A percentile compares a stretch with the other conserved stretches of the same genome.
Conservation (phyloP, 2,329 filamentous ascomycete species). For the Ophiostoma pallidulum region DNA sequence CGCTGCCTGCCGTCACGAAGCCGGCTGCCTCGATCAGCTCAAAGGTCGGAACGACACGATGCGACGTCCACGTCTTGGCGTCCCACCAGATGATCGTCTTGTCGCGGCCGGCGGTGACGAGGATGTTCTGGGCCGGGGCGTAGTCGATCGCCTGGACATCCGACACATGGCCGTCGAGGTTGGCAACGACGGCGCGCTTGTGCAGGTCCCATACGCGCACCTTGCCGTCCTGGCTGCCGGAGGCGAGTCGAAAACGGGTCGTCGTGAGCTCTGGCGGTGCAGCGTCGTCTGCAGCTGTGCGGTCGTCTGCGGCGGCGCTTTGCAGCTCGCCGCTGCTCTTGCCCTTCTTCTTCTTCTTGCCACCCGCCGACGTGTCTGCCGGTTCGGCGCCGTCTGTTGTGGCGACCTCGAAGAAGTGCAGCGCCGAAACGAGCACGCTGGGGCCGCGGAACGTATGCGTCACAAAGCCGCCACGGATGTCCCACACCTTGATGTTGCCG, state of each 20-base stretch:
- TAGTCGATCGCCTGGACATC: slow-evolving; percentile 85
- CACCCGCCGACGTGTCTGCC: slow-evolving; percentile 29
- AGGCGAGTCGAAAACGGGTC: slow-evolving; percentile 65
- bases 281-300: slow-evolving; percentile 26
- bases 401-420: slow-evolving; percentile 80
- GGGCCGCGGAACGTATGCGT: slow-evolving; percentile 95
- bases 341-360: slow-evolving; percentile 27
- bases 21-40: slow-evolving; percentile 79
- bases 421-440: slow-evolving; percentile 79
- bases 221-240: slow-evolving; percentile 89
- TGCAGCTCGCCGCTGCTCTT: slow-evolving; percentile 23
- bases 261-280: slow-evolving; percentile 27
- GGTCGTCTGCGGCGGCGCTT: slow-evolving; percentile 32
- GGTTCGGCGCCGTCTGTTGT: slow-evolving; percentile 39
- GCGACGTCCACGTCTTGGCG: slow-evolving; percentile 70
- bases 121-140: slow-evolving; percentile 59
- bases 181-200: slow-evolving; percentile 66
- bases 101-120: slow-evolving; percentile 82
- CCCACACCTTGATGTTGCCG: slow-evolving; percentile 93
- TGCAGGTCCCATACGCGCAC: slow-evolving; percentile 86
- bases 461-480: slow-evolving; percentile 78
- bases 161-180: slow-evolving; percentile 85
- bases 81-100: slow-evolving; percentile 95
- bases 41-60: slow-evolving; percentile 70
- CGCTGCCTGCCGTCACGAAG: slow-evolving; percentile 50